A percentile compares a stretch with the other conserved stretches of the same genome.
Conservation (phyloP, 495 filamentous ascomycete species). For the Geopyxis carbonaria region DNA sequence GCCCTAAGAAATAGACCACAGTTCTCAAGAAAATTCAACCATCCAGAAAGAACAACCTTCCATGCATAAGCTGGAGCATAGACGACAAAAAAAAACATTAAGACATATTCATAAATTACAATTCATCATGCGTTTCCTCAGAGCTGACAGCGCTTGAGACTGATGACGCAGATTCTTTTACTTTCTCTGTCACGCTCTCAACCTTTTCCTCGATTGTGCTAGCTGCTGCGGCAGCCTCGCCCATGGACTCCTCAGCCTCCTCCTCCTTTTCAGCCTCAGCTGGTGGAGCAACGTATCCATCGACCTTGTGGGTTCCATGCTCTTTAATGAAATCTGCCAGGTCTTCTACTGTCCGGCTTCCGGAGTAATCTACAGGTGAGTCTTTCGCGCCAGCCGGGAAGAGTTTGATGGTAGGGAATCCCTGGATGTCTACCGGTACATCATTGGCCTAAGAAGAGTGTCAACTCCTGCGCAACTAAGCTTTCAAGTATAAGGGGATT, state of each 20-base stretch:
- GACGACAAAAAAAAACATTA: too few relatives aligned
- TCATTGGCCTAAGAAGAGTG: conserved; percentile 45
- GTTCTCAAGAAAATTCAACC: too few relatives aligned
- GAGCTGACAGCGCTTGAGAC: too few relatives aligned
- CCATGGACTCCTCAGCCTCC: conserved; percentile 28
- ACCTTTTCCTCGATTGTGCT: conserved; percentile 36
- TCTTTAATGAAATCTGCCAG: conserved; percentile 85
- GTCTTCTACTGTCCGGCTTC: conserved; percentile 82
- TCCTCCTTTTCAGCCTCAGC: conserved; percentile 30
- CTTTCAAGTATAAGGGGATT: too few relatives aligned
- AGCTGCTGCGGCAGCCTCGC: conserved; percentile 25
- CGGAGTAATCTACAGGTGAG: conserved; percentile 68
- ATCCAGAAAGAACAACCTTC: too few relatives aligned
- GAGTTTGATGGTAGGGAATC: conserved; percentile 99
- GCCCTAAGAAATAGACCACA: too few relatives aligned
- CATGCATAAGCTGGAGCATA: too few relatives aligned
- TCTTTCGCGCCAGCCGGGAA: conserved; percentile 83
- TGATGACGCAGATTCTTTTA: conserved; percentile 22
- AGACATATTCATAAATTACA: too few relatives aligned
- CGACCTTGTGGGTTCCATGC: conserved; percentile 75
- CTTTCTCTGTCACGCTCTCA: conserved; percentile 35
- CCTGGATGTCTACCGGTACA: conserved; percentile 87
- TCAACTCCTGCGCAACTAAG: too few relatives aligned
- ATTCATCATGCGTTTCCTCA: too few relatives aligned
- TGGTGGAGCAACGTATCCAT: conserved; percentile 36